phyloP scores from a whole-genome alignment of 768 basidiomycete genomes.

The Sistotremastrum suecicum region DNA sequence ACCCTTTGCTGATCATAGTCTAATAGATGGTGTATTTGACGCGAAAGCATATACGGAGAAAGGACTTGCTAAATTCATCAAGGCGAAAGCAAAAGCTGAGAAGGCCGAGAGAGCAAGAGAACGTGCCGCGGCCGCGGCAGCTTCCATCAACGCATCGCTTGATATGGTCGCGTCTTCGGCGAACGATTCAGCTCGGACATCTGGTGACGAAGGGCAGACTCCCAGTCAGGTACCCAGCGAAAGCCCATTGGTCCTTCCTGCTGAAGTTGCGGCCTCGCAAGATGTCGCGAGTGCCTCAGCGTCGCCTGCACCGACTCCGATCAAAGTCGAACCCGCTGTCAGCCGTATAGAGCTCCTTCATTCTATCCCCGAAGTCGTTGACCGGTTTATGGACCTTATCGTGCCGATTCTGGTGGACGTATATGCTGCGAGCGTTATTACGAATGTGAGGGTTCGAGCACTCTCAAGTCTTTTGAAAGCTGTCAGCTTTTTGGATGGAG shows the following conservation, averaged over 20 bases:
- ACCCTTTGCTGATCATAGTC: constrained; percentile 4
- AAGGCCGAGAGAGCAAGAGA: constrained; percentile 70
- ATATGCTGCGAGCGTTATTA: constrained; percentile 94
- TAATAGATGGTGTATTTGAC: constrained; percentile 87
- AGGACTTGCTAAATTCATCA: constrained; percentile 56
- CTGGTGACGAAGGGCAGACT: constrained; percentile 6
- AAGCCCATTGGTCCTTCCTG: constrained; percentile 17
- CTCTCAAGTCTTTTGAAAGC: constrained; percentile 82
- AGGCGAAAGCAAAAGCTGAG: constrained; percentile 74
- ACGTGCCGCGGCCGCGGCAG: constrained; percentile 31
- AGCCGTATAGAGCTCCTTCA: constrained; percentile 68
- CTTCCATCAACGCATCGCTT: constrained; percentile 12
- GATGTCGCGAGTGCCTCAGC: constrained; percentile 13
- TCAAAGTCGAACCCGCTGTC: constrained; percentile 20
- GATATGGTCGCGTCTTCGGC: constrained; percentile 6
- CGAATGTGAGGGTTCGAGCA: constrained; percentile 78
- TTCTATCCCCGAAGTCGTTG: constrained; percentile 60
- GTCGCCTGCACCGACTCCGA: background rate
- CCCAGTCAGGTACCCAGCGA: constrained; percentile 2
- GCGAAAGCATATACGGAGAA: constrained; percentile 84
- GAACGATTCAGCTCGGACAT: constrained; percentile 4
- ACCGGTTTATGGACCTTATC: constrained; percentile 74
- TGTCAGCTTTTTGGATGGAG: constrained; percentile 72
- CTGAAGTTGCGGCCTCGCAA: constrained; percentile 20
- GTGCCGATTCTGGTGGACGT: constrained; percentile 94